These are phyloP conservation scores for Lasiodiplodia hormozganensis DNA, from an alignment of 2,329 filamentous ascomycete species.

Conservation along the genomic window DNA sequence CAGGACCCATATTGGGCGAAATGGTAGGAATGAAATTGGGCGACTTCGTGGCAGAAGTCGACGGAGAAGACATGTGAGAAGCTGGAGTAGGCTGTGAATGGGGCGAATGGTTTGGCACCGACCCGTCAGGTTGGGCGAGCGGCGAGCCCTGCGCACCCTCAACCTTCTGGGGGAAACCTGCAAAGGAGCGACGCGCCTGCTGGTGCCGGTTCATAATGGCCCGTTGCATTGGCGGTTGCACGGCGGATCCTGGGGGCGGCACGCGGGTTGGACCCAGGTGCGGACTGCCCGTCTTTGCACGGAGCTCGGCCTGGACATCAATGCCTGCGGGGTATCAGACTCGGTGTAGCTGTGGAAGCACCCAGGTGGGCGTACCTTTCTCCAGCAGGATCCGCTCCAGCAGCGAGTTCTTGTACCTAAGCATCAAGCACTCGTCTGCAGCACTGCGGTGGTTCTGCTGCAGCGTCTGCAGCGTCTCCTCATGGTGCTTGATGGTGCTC, in stretches of 20 bases:
- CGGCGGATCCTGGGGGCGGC: conserved; percentile 67
- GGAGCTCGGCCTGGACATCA: conserved; percentile 94
- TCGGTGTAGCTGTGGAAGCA: not conserved
- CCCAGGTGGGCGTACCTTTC: conserved; percentile 70
- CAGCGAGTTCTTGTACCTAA: conserved; percentile 97
- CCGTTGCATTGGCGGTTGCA: conserved; percentile 73
- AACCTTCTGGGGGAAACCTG: conserved; percentile 77
- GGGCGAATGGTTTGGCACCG: conserved; percentile 64
- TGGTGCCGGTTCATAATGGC: conserved; percentile 79
- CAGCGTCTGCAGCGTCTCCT: conserved; percentile 88
- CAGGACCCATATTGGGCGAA: conserved; percentile 64
- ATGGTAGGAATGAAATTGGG: conserved; percentile 68
- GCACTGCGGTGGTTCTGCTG: conserved; percentile 94
- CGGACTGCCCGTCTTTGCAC: conserved; percentile 88
- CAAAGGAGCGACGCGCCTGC: conserved; percentile 72
- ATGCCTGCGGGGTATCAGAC: conserved; percentile 67
- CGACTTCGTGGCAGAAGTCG: conserved; percentile 63
- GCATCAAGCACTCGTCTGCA: conserved; percentile 96
- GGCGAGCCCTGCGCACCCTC: conserved; percentile 56
- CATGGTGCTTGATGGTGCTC: conserved; percentile 95
- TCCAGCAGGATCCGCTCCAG: conserved; percentile 94
- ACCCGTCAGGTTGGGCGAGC: conserved; percentile 49
- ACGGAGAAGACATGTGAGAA: conserved; percentile 76
- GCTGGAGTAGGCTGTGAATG: conserved; percentile 82
- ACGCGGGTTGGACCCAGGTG: conserved; percentile 70